Evolutionary conservation across 1,139 yeast genomes (phyloP).

Genomic region (Pichiaceae sp.): DNA sequence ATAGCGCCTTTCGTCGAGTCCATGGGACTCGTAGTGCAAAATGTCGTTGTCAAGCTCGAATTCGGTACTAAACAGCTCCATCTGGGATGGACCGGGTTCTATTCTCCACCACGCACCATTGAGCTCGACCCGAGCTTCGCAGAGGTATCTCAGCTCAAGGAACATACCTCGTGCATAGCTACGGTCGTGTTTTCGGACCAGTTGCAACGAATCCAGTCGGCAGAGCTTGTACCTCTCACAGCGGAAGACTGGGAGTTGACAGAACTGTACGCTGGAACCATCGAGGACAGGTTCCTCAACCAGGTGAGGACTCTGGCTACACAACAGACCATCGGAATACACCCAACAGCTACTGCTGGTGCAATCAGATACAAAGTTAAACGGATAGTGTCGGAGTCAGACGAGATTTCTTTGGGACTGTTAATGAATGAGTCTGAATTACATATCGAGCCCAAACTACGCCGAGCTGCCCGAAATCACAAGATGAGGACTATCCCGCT

Average conservation of each 20-base stretch:
- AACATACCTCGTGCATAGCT: slow-evolving; percentile 2
- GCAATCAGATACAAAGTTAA: slow-evolving; percentile 46
- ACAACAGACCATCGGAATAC: slow-evolving; percentile 58
- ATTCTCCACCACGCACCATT: slow-evolving; percentile 21
- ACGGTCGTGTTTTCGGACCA: slow-evolving; percentile 22
- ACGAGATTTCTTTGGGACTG: slow-evolving; percentile 21
- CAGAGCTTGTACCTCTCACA: slow-evolving; percentile 71
- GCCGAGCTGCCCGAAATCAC: slow-evolving; percentile 4
- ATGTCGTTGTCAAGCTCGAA: slow-evolving; percentile 14
- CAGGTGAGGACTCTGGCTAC: slow-evolving; percentile 73
- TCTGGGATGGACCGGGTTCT: slow-evolving; percentile 23
- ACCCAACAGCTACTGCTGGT: slow-evolving; percentile 51
- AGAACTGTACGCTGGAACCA: slow-evolving; percentile 68
- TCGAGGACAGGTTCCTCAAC: slow-evolving; percentile 67
- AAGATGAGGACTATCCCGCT: not conserved
- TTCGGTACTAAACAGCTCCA: slow-evolving; percentile 4
- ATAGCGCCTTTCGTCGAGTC: slow-evolving; percentile 20
- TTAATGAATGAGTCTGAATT: slow-evolving; percentile 71
- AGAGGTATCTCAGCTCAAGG: slow-evolving; percentile 25
- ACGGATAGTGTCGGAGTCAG: slow-evolving; percentile 56
- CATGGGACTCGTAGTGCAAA: slow-evolving; percentile 19
- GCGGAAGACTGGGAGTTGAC: slow-evolving; percentile 88
- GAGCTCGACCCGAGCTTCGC: slow-evolving; percentile 56
- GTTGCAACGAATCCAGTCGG: slow-evolving; percentile 27
- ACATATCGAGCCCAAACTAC: slow-evolving; percentile 66